A percentile compares a stretch with the other conserved stretches of the same genome.
Conservation (phyloP, 805 yeast species). For the Nakazawaea holstii region DNA sequence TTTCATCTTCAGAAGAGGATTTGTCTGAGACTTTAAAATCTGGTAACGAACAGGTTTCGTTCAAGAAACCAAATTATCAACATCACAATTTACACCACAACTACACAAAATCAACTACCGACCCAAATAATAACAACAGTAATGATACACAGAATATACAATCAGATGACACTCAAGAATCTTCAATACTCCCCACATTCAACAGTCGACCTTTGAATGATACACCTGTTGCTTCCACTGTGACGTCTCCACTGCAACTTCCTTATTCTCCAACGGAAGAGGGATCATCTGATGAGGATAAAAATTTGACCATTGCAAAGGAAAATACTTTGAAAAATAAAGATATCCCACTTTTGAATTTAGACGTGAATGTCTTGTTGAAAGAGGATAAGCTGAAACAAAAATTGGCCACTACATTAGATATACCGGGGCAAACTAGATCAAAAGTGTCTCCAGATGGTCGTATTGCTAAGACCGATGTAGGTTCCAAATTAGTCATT, state of each 20-base stretch:
- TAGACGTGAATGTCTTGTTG: constrained; percentile 2
- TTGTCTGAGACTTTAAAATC: background rate
- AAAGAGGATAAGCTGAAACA: constrained; percentile 3
- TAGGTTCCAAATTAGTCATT: constrained; percentile 79
- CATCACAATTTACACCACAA: background rate
- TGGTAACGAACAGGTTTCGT: background rate
- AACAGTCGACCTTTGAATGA: constrained; percentile 70
- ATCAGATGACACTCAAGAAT: too few relatives aligned
- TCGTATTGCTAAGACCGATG: constrained; percentile 54
- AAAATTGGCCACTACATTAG: constrained; percentile 56
- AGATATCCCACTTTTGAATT: constrained; percentile 19
- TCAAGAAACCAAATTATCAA: constrained; percentile 8
- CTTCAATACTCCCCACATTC: constrained; percentile 46
- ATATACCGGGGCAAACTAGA: constrained; percentile 88
- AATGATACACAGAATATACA: background rate
- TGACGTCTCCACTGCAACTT: constrained; percentile 43
- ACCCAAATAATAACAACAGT: constrained; percentile 14
- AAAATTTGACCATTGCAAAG: constrained; percentile 6
- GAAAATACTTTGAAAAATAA: constrained; percentile 23
- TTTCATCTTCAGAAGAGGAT: constrained; percentile 10
- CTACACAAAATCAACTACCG: constrained; percentile 28
- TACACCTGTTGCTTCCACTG: constrained; percentile 60
- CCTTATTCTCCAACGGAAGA: constrained; percentile 20
- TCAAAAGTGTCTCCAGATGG: constrained; percentile 79
- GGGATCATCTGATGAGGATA: constrained; percentile 13